A percentile compares a stretch with the other conserved stretches of the same genome.
phyloP scores from a whole-genome alignment of 2,329 filamentous ascomycete species.

The Cercospora beticola region DNA sequence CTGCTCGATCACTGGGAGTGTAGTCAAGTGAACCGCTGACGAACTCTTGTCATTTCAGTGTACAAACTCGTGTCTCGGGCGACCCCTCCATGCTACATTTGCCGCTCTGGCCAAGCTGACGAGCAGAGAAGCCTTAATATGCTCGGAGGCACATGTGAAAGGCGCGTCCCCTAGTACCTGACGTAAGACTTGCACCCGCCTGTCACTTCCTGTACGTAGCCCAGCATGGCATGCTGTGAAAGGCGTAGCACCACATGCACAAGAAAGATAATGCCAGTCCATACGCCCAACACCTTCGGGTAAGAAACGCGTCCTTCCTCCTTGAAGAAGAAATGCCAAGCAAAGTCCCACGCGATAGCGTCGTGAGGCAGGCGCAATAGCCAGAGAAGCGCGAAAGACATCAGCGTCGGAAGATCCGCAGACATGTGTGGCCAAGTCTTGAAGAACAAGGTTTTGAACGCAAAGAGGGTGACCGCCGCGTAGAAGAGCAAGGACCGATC shows the following conservation, averaged over 20 bases:
- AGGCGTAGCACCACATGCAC: no score
- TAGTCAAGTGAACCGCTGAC: neutral
- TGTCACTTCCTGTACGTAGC: neutral
- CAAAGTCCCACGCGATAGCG: neutral
- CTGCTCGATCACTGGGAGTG: neutral
- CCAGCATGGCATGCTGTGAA: neutral
- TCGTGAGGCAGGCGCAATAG: neutral
- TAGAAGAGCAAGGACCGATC: neutral
- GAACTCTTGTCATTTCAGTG: neutral
- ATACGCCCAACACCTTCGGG: neutral
- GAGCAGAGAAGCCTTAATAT: neutral
- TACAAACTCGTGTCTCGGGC: neutral
- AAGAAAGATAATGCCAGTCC: neutral
- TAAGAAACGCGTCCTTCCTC: neutral
- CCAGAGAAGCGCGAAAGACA: neutral
- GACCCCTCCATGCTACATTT: neutral
- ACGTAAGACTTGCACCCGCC: neutral
- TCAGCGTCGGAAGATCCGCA: neutral
- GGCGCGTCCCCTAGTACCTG: neutral
- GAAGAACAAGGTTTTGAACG: neutral
- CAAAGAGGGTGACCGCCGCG: neutral
- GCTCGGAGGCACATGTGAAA: neutral
- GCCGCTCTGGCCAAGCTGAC: neutral
- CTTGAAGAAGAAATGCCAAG: neutral
- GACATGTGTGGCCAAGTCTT: neutral